These are phyloP conservation scores for Areca catechu DNA, from an alignment of 176 grass and related monocot species.

Conservation along the genomic window DNA sequence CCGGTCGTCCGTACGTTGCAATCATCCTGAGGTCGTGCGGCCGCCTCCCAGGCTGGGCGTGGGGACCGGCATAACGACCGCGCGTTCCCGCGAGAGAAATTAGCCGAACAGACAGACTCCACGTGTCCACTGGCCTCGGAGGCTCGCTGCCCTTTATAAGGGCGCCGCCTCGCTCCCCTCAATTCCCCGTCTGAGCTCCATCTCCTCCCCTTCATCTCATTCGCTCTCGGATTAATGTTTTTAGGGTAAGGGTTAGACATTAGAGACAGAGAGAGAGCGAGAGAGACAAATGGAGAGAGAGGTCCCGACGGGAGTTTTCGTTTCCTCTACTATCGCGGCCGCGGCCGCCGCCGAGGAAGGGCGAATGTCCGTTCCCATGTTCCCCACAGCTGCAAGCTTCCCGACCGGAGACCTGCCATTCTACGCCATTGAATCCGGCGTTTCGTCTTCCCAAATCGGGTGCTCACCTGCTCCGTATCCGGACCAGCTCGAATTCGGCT, in stretches of 20 bases:
- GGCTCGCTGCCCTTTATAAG: neutral
- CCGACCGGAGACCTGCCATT: neutral
- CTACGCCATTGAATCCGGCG: neutral
- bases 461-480: neutral
- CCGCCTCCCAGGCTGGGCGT: too few relatives aligned
- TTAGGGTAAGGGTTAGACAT: neutral
- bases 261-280: neutral
- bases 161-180: neutral
- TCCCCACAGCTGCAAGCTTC: too few relatives aligned
- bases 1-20: too few relatives aligned
- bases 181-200: too few relatives aligned
- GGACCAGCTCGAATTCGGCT: neutral
- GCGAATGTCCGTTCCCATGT: too few relatives aligned
- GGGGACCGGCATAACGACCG: too few relatives aligned
- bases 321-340: neutral
- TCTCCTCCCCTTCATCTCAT: neutral
- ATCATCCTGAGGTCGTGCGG: too few relatives aligned
- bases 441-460: neutral
- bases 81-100: too few relatives aligned
- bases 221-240: neutral
- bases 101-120: neutral
- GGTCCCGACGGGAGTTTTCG: neutral
- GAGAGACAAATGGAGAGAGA: conserved; percentile 7
- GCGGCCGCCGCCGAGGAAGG: neutral
- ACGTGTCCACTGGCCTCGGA: neutral